Evolutionary conservation across 352 stramenopile genomes (phyloP), one percentile per base, ranked within the genome.

Genomic region (Phytopythium cucurbitacearum): DNA sequence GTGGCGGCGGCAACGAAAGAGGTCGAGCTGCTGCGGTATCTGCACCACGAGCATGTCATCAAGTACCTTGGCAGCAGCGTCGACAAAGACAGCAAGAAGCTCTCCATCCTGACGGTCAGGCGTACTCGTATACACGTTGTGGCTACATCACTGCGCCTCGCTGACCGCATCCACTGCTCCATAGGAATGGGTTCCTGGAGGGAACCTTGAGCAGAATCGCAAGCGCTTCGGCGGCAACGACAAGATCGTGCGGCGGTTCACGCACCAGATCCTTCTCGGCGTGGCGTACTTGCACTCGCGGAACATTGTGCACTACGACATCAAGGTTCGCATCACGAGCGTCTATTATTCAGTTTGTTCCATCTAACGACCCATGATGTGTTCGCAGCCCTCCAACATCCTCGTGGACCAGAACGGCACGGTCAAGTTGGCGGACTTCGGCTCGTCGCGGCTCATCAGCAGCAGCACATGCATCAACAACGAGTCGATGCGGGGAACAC

Each of bases 401-500:
- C 73, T 99, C 32, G 89, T 99, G 7, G 95, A 96, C 57, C 90
- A 98, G 57, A 78, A 91, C 50, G 95, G 95, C 36, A 69, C 89
- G 15, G 91, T 98, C 32, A 99, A 98, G 62, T 73, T 98, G 16
- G 91, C 91, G 5, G 94, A 98, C 64, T 98, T 98, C 73, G 94
- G 95, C 10, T 89, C 93, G 8, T 98, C 92, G 37, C 52, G 78
- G 5, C 62, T 89, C 13, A 76, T 85, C 11, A 81, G 64, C 65
- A 80, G 71, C 60, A 71, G 64, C 12, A 87, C 73, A 5, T 57
- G 76, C 39, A 40, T 69, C 56, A 80, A 71, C 48, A 72, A 64
- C 60, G 64, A 71, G 53, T 87, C 78, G 0, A 74, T 95, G 59
- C 85, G 75, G 13, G 86, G 86, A 3, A 94, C 86, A 7, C 82